These are phyloP conservation scores for Trichoderma reesei DNA, from an alignment of 495 filamentous ascomycete species.

Conservation along the genomic window DNA sequence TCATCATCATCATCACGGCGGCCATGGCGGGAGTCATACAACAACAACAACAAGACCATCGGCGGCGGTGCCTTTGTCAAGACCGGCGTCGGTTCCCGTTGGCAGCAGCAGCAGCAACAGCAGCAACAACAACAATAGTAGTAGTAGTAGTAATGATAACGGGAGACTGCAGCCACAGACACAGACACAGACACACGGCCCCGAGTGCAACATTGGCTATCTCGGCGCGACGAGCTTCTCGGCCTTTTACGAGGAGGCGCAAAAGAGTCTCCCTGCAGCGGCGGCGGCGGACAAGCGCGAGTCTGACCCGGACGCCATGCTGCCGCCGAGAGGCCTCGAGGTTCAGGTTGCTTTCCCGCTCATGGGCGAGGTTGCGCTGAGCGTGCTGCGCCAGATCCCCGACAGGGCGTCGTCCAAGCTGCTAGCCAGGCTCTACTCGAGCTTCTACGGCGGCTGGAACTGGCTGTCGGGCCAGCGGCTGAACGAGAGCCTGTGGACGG, in stretches of 20 bases:
- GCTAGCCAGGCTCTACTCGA: conserved; percentile 24
- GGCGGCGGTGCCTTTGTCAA: no score
- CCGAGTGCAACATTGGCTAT: conserved; percentile 24
- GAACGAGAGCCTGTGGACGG: conserved; percentile 16
- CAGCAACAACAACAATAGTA: no score
- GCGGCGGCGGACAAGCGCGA: conserved; percentile 15
- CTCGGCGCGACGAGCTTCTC: conserved; percentile 45
- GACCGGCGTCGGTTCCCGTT: background rate
- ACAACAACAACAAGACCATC: background rate
- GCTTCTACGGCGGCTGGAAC: conserved; percentile 19
- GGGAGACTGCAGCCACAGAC: no score
- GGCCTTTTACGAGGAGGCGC: conserved; percentile 34
- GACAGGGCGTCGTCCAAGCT: conserved; percentile 20
- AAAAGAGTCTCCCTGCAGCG: conserved; percentile 24
- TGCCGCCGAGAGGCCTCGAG: conserved; percentile 25
- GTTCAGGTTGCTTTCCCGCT: conserved; percentile 23
- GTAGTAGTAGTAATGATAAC: no score
- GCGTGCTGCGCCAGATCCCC: conserved; percentile 33
- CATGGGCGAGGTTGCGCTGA: conserved; percentile 14
- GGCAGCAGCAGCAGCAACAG: no score
- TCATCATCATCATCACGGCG: background rate
- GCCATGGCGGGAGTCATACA: background rate
- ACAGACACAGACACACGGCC: background rate
- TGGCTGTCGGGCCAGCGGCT: conserved; percentile 13
- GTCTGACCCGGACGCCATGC: conserved; percentile 12